Evolutionary conservation across 2,329 filamentous ascomycete species (phyloP).

Genomic region (Cladosporium sp.): DNA sequence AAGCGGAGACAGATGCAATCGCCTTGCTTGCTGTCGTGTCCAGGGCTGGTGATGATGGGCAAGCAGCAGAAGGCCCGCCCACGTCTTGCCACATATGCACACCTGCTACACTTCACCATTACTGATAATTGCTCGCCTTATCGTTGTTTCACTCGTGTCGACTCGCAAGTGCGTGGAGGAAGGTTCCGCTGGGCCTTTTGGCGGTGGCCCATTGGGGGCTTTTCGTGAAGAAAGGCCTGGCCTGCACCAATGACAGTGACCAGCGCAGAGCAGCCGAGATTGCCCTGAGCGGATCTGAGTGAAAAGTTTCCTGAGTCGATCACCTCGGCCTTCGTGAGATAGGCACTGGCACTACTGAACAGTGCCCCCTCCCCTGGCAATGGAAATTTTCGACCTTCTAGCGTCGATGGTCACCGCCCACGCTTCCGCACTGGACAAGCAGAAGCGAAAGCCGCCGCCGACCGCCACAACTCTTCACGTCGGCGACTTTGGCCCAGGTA

Average conservation of each 20-base stretch:
- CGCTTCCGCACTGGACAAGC: neutral
- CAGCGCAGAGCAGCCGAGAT: slow-evolving; percentile 10
- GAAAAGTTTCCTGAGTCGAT: slow-evolving; percentile 10
- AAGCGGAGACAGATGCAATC: slow-evolving; percentile 2
- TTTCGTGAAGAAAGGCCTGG: no score
- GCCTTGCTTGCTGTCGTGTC: neutral
- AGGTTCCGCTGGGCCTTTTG: no score
- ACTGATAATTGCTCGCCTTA: no score
- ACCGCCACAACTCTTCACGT: neutral
- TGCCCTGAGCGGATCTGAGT: slow-evolving; percentile 7
- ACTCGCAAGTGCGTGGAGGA: no score
- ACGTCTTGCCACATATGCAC: no score
- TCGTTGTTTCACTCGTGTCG: no score
- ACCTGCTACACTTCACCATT: no score
- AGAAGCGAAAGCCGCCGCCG: neutral
- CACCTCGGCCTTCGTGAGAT: neutral
- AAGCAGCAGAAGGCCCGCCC: no score
- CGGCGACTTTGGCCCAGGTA: neutral
- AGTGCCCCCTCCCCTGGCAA: slow-evolving; percentile 3
- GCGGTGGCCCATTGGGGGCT: no score
- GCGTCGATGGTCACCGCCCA: slow-evolving; percentile 4
- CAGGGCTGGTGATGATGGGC: no score
- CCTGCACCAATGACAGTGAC: neutral
- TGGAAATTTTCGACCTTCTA: slow-evolving; percentile 12
- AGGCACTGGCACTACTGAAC: neutral